Percentiles rank a stretch among this genome's conserved stretches.
Conservation (phyloP, 1,284 basidiomycete genomes). For the Caloboletus firmus region DNA sequence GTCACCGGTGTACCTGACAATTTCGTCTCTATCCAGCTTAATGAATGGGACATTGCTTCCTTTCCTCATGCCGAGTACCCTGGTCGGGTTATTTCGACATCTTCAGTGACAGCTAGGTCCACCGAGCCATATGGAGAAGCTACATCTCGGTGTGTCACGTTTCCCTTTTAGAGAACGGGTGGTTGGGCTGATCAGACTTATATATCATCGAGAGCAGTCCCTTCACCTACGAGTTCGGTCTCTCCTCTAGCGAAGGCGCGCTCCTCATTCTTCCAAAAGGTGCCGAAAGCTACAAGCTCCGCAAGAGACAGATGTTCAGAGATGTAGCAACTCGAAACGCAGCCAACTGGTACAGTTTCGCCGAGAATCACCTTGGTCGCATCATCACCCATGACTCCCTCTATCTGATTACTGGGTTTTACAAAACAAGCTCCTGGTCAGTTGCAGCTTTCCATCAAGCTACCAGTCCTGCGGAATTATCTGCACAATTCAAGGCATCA, state of each 20-base stretch:
- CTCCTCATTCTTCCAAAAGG: constrained; percentile 18
- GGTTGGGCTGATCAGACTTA: neutral
- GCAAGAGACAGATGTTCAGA: neutral
- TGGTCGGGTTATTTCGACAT: constrained; percentile 11
- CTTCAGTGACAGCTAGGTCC: constrained; percentile 6
- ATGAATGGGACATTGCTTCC: constrained; percentile 2
- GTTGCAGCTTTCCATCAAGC: constrained; percentile 9
- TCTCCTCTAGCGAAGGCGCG: constrained; percentile 19
- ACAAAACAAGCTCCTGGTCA: constrained; percentile 18
- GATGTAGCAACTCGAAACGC: constrained; percentile 1
- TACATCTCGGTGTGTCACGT: neutral
- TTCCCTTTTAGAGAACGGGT: neutral
- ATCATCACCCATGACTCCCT: constrained; percentile 16
- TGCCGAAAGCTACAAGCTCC: constrained; percentile 8
- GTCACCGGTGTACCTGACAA: constrained; percentile 16
- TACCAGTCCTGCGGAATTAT: neutral
- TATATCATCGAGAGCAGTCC: neutral
- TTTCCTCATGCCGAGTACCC: constrained; percentile 7
- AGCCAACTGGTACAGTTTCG: constrained; percentile 12
- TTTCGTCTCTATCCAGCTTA: constrained; percentile 6
- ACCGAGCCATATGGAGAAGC: neutral
- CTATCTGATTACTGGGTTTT: constrained; percentile 17
- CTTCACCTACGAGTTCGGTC: constrained; percentile 3
- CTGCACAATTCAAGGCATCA: constrained; percentile 9
- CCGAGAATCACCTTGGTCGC: constrained; percentile 7